A percentile compares a stretch with the other conserved stretches of the same genome.
phyloP scores from a whole-genome alignment of 2,329 filamentous ascomycete genomes.

The Lecanosticta acicola region DNA sequence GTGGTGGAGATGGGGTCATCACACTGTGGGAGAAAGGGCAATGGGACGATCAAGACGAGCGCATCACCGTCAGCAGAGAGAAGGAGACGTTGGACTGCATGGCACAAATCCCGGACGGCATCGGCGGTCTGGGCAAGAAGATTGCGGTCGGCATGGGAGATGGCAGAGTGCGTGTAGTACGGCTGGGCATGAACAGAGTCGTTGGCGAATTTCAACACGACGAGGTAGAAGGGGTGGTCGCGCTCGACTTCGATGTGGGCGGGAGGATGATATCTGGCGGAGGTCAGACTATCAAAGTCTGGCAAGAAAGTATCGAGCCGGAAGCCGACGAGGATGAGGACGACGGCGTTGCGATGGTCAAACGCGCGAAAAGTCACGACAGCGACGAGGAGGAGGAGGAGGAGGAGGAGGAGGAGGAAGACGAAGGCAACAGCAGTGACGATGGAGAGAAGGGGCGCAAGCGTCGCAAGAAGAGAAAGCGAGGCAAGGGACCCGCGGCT shows the following conservation, averaged over 20 bases:
- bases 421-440: constrained; percentile 34
- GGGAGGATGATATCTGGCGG: constrained; percentile 87
- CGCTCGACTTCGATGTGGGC: constrained; percentile 74
- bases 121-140: constrained; percentile 63
- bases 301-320: constrained; percentile 64
- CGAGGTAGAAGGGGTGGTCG: constrained; percentile 78
- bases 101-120: constrained; percentile 61
- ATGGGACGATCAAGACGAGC: constrained; percentile 93
- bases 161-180: constrained; percentile 70
- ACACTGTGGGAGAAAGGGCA: constrained; percentile 91
- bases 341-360: constrained; percentile 35
- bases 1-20: constrained; percentile 72
- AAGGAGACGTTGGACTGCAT: constrained; percentile 76
- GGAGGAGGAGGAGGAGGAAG: constrained; percentile 28
- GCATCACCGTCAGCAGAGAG: constrained; percentile 65
- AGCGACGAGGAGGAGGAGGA: constrained; percentile 45
- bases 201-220: constrained; percentile 67
- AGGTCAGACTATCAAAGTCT: constrained; percentile 80
- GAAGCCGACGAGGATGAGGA: constrained; percentile 50
- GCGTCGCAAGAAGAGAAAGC: constrained; percentile 41
- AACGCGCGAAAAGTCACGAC: constrained; percentile 39
- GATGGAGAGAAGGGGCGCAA: constrained; percentile 42
- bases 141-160: constrained; percentile 77
- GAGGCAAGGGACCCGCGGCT: constrained; percentile 27
- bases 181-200: constrained; percentile 67